Conservation (phyloP, 345 rosid genomes). For the Punica granatum region DNA sequence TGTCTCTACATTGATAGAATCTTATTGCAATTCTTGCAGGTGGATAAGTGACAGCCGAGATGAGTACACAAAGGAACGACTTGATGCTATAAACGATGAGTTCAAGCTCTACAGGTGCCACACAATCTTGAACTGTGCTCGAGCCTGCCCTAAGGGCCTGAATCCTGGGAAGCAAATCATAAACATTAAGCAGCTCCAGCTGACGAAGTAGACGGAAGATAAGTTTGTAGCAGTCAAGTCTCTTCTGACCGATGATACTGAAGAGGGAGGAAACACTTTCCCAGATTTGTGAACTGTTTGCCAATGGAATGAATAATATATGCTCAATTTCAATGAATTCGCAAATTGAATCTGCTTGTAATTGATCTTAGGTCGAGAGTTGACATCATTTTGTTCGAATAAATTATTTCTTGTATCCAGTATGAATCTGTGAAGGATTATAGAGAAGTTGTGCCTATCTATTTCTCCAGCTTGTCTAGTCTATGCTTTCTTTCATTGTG, state of each 20-base stretch:
- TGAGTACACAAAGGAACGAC: slow-evolving; percentile 77
- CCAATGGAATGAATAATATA: neutral
- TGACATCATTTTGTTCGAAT: neutral
- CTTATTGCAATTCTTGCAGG: slow-evolving; percentile 31
- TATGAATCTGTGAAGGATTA: neutral
- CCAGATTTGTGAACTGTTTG: slow-evolving; percentile 1
- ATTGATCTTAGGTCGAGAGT: neutral
- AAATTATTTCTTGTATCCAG: neutral
- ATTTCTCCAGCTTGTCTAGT: neutral
- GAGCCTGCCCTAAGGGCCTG: slow-evolving; percentile 96
- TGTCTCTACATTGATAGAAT: neutral
- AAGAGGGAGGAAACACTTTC: neutral
- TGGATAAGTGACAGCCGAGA: slow-evolving; percentile 98
- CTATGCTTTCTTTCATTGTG: neutral
- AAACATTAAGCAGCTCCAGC: slow-evolving; percentile 76
- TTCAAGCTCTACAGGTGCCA: slow-evolving; percentile 95
- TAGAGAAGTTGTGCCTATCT: neutral
- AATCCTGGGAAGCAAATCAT: slow-evolving; percentile 89
- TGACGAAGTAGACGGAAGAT: slow-evolving; percentile 13
- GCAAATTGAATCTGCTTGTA: neutral
- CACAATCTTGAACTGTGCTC: slow-evolving; percentile 91
- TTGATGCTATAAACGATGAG: slow-evolving; percentile 80
- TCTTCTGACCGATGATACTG: neutral
- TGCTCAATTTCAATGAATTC: neutral
- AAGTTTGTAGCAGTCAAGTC: slow-evolving; percentile 5